Percentiles rank a stretch among this genome's conserved stretches.
Evolutionary conservation across 371 early-diverging fungal species (phyloP).

Genomic region (Smittium culicis): DNA sequence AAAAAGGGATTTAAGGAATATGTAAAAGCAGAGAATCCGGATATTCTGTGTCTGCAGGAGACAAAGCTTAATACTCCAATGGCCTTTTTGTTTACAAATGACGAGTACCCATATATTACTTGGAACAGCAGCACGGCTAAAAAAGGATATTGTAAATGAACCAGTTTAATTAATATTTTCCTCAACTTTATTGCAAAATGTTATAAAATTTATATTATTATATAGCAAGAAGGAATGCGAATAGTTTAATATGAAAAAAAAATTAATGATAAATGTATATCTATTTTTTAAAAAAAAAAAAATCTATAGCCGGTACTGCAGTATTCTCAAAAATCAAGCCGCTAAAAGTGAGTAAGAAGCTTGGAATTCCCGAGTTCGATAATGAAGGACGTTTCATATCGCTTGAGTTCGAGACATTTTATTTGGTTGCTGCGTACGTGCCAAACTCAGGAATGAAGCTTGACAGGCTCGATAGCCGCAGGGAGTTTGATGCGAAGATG

Average conservation of each 20-base stretch:
- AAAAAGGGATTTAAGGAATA: constrained; percentile 70
- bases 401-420: constrained; percentile 47
- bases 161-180: too few species aligned
- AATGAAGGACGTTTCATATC: constrained; percentile 62
- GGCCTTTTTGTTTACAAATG: constrained; percentile 35
- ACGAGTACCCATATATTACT: constrained; percentile 53
- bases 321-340: constrained; percentile 69
- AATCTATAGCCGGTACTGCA: constrained; percentile 48
- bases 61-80: constrained; percentile 56
- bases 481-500: constrained; percentile 54
- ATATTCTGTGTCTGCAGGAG: constrained; percentile 74
- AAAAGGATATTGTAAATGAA: constrained; percentile 63
- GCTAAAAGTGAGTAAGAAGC: constrained; percentile 42
- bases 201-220: too few species aligned
- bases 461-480: constrained; percentile 44
- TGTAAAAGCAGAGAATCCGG: constrained; percentile 65
- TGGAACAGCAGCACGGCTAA: constrained; percentile 49
- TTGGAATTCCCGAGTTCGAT: constrained; percentile 38
- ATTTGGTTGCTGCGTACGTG: constrained; percentile 61
- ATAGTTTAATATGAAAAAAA: too few species aligned
- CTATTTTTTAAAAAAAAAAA: too few species aligned
- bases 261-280: too few species aligned
- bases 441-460: constrained; percentile 70
- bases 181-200: too few species aligned
- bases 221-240: too few species aligned